A percentile compares a stretch with the other conserved stretches of the same genome.
Evolutionary conservation across 306 rosid species (phyloP).

Genomic region (Nissolia schottii): DNA sequence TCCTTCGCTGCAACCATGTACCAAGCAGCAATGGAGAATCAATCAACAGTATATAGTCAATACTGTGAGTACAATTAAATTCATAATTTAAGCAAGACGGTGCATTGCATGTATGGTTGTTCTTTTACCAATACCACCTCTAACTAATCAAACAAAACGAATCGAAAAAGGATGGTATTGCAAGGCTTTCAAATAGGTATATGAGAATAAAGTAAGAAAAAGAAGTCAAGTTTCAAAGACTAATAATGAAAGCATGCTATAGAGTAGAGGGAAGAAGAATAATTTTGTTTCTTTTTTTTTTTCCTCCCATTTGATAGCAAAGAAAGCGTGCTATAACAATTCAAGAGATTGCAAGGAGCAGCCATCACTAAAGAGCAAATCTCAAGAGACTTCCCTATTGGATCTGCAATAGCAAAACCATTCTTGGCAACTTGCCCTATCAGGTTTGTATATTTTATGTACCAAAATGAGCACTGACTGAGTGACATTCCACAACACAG

Average conservation of each 20-base stretch:
- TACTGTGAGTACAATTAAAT: conserved; percentile 36
- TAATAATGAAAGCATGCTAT: neutral
- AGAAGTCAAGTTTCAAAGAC: neutral
- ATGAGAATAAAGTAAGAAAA: neutral
- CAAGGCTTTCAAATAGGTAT: neutral
- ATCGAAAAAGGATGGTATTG: neutral
- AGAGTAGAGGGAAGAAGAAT: neutral
- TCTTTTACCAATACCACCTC: neutral
- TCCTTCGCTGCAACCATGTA: conserved; percentile 71
- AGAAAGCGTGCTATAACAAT: conserved; percentile 73
- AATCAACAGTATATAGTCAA: conserved; percentile 70
- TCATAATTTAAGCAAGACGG: neutral
- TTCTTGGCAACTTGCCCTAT: conserved; percentile 66
- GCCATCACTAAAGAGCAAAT: conserved; percentile 41
- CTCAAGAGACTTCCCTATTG: conserved; percentile 76
- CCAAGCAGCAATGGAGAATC: conserved; percentile 54
- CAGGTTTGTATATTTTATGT: conserved; percentile 43
- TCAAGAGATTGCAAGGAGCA: conserved; percentile 63
- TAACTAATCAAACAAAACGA: neutral
- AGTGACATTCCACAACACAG: neutral
- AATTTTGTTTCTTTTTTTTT: neutral
- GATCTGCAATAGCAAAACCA: conserved; percentile 87
- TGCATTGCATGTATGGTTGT: neutral
- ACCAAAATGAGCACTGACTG: neutral
- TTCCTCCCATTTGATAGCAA: conserved; percentile 42